Evolutionary conservation across 1,284 basidiomycete species (phyloP).

Genomic region (Ceratobasidium sp.): DNA sequence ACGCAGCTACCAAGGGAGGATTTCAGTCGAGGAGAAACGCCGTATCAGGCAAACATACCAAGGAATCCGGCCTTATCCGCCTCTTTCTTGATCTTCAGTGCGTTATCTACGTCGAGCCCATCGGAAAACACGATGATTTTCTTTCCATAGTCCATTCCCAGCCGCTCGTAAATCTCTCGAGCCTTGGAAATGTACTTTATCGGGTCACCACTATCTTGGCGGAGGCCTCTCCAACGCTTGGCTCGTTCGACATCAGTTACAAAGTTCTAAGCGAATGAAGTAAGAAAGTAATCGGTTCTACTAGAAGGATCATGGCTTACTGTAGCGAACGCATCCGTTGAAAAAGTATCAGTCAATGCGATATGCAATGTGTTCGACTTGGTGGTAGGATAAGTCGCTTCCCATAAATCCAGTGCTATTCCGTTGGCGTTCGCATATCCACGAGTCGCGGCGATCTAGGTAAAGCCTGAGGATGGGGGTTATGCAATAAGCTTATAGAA

Average conservation of each 20-base stretch:
- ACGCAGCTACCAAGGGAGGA: conserved; percentile 65
- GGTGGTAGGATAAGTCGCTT: conserved; percentile 73
- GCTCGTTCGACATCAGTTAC: conserved; percentile 70
- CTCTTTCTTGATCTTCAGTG: conserved; percentile 75
- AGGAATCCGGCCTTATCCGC: conserved; percentile 78
- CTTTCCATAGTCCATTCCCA: conserved; percentile 72
- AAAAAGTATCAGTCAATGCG: conserved; percentile 94
- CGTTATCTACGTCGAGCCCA: conserved; percentile 77
- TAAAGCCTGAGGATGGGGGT: background rate
- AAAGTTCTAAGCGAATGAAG: conserved; percentile 58
- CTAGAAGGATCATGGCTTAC: conserved; percentile 56
- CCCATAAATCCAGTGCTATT: conserved; percentile 85
- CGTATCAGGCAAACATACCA: conserved; percentile 59
- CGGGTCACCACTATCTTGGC: conserved; percentile 95
- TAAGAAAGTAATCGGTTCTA: background rate
- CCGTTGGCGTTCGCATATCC: conserved; percentile 85
- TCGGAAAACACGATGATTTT: conserved; percentile 90
- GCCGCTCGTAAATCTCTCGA: conserved; percentile 73
- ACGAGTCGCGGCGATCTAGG: conserved; percentile 79
- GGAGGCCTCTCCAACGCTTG: conserved; percentile 78
- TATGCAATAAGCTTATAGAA: conserved; percentile 24
- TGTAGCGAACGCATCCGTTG: conserved; percentile 84
- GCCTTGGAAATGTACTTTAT: conserved; percentile 79
- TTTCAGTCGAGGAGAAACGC: conserved; percentile 4
- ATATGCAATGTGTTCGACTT: conserved; percentile 67